A percentile compares a stretch with the other conserved stretches of the same genome.
These are phyloP conservation scores for Pulveroboletus frians DNA, from an alignment of 768 basidiomycete genomes.

Conservation along the genomic window DNA sequence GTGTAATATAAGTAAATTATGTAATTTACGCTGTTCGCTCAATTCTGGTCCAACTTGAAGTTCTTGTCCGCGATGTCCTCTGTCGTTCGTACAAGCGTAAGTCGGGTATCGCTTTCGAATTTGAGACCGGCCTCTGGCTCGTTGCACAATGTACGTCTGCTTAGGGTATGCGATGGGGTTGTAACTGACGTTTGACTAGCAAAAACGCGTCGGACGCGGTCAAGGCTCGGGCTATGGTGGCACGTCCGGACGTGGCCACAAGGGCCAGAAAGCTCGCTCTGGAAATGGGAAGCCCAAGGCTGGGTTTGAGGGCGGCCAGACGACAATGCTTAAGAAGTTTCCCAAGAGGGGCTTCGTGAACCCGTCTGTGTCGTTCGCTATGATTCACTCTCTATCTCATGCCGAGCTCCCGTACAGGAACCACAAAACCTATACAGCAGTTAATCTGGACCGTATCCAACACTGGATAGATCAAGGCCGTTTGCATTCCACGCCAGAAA, in stretches of 20 bases:
- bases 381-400: background rate
- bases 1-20: background rate
- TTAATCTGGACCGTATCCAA: conserved; percentile 86
- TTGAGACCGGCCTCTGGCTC: conserved; percentile 67
- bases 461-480: conserved; percentile 87
- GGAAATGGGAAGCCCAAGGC: conserved; percentile 77
- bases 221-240: conserved; percentile 88
- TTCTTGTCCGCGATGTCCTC: conserved; percentile 30
- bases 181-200: conserved; percentile 40
- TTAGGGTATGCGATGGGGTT: background rate
- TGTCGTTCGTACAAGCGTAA: conserved; percentile 28
- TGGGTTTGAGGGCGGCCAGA: conserved; percentile 96
- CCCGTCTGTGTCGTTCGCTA: conserved; percentile 50
- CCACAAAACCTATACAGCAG: conserved; percentile 68
- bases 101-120: conserved; percentile 61
- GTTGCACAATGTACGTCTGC: conserved; percentile 51
- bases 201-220: conserved; percentile 93
- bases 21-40: too few species aligned
- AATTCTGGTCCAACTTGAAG: too few species aligned
- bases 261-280: conserved; percentile 91
- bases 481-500: conserved; percentile 67
- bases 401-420: conserved; percentile 45
- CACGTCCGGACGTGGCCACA: conserved; percentile 90
- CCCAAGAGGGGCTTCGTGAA: conserved; percentile 96
- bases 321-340: conserved; percentile 82